Evolutionary conservation across 164 flowering plant species (phyloP).

Genomic region (Platanus orientalis): DNA sequence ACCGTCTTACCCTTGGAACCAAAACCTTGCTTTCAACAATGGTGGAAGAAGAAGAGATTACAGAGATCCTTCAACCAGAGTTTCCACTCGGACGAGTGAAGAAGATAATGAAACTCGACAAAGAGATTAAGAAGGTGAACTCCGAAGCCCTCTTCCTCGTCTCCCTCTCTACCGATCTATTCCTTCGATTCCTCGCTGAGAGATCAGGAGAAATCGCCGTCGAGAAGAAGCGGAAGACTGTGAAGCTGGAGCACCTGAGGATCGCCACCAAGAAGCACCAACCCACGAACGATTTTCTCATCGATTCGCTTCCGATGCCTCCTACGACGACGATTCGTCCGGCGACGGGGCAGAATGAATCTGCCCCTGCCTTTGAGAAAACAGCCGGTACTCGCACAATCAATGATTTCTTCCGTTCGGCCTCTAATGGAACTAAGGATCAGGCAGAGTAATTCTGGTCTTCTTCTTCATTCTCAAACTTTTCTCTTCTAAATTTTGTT

Average conservation of each 20-base stretch:
- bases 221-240: constrained; percentile 69
- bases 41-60: constrained; percentile 8
- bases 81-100: constrained; percentile 65
- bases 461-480: too few relatives aligned
- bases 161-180: constrained; percentile 59
- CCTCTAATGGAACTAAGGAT: constrained; percentile 16
- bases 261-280: constrained; percentile 62
- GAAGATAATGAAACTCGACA: constrained; percentile 73
- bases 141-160: constrained; percentile 73
- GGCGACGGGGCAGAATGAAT: constrained; percentile 14
- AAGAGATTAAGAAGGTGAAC: constrained; percentile 60
- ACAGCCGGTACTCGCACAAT: constrained; percentile 57
- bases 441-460: neutral
- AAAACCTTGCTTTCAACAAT: too few relatives aligned
- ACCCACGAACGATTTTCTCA: constrained; percentile 76
- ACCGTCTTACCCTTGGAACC: too few relatives aligned
- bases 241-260: constrained; percentile 60
- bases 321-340: constrained; percentile 25
- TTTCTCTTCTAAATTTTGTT: neutral
- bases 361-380: constrained; percentile 27
- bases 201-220: constrained; percentile 43
- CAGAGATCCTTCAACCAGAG: constrained; percentile 22
- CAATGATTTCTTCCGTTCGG: constrained; percentile 57
- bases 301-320: constrained; percentile 70
- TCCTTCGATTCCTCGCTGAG: constrained; percentile 72